phyloP scores from a whole-genome alignment of 2,329 filamentous ascomycete genomes.

The Aspergillus neotritici region DNA sequence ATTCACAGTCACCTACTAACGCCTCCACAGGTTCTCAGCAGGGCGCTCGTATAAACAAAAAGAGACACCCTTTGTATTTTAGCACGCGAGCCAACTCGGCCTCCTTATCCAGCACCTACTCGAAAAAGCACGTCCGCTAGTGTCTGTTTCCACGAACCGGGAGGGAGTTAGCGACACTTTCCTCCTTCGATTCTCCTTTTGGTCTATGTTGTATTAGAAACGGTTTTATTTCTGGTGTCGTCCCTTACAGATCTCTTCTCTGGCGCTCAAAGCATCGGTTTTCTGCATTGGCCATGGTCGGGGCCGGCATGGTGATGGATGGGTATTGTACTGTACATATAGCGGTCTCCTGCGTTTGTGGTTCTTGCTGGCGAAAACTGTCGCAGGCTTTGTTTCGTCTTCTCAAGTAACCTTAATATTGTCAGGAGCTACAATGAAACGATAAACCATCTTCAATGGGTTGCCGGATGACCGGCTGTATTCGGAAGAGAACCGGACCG shows the following conservation, averaged over 20 bases:
- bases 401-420: conserved; percentile 27
- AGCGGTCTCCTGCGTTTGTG: conserved; percentile 32
- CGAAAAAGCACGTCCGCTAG: conserved; percentile 20
- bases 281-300: conserved; percentile 38
- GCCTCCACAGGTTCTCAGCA: conserved; percentile 44
- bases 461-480: too few species aligned
- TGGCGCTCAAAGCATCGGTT: conserved; percentile 38
- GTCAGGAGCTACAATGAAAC: conserved; percentile 22
- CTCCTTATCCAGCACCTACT: conserved; percentile 13
- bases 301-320: conserved; percentile 38
- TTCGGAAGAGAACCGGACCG: too few species aligned
- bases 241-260: conserved; percentile 36
- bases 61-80: conserved; percentile 11
- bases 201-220: conserved; percentile 36
- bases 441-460: conserved; percentile 5
- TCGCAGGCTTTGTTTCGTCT: conserved; percentile 18
- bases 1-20: conserved; percentile 8
- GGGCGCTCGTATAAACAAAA: conserved; percentile 39
- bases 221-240: conserved; percentile 24
- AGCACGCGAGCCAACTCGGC: conserved; percentile 13
- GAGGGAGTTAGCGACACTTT: conserved; percentile 18
- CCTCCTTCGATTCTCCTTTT: conserved; percentile 19
- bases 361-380: conserved; percentile 24
- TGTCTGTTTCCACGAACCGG: conserved; percentile 23
- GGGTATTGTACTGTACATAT: conserved; percentile 41